Base-by-base conservation (phyloP, 495 filamentous ascomycete species). In the Hypomontagnella submonticulosa region DNA sequence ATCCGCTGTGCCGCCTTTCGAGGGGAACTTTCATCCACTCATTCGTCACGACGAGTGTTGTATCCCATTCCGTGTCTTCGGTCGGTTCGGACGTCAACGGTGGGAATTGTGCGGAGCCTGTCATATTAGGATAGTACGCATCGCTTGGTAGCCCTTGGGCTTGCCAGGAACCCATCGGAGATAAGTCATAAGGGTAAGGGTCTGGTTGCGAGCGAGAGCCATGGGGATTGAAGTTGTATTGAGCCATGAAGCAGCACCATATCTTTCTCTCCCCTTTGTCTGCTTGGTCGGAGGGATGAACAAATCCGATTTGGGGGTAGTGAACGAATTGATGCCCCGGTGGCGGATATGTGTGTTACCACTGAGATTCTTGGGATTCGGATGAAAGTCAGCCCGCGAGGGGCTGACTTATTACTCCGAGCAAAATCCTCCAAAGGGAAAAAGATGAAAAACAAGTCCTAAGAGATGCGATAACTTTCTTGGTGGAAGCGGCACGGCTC, bases 1-100 rank as follows among this genome's bases (percentile, higher is more conserved):
- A 73, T 6, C 71, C 71, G 36, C 67, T 73, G 6, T 73, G 70
- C 4, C 70, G 59, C 15, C 70, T 59, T 44, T 73, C 70, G 10
- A 44, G 42, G 0, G 52, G 18, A n/a, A 67, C 43, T 20, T 56
- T 54, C 19, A 66, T 37, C 60, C 52, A 65, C 2, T 55, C 37
- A 9, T 59, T 44, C 15, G 69, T 66, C 27, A 53, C 47, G 10
- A 70, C 48, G 1, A 73, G 7, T 1, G 62, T 38, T 19, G 70
- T 70, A 6, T 73, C 70, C 70, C 70, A 73, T 12, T 73, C 70
- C 48, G 54, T 34, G 40, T 51, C 60, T n/a, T 51, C 61, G 0
- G 8, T n/a, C 10, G 27, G 1, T 1, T 52, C 33, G 10, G 65
- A 11, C 13, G 37, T 58, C 10, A 3, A 11, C 16, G 42, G 41